phyloP scores from a whole-genome alignment of 2,329 filamentous ascomycete genomes.

The Cercospora beticola region DNA sequence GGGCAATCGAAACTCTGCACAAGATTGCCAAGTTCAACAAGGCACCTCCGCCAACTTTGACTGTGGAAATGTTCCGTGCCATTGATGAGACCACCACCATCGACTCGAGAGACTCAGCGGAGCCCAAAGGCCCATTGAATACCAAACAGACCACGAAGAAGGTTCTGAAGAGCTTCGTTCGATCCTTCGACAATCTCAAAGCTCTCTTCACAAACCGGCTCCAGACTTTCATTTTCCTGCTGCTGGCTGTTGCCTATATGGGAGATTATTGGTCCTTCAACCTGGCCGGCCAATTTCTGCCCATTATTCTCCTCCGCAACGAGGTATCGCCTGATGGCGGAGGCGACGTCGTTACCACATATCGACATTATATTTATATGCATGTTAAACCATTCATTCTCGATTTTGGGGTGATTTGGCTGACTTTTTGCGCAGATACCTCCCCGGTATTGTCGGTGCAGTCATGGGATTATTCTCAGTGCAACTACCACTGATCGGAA shows the following conservation, averaged over 20 bases:
- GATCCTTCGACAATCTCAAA: slow-evolving; percentile 36
- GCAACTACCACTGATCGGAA: slow-evolving; percentile 44
- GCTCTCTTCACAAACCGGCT: slow-evolving; percentile 46
- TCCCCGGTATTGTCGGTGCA: slow-evolving; percentile 47
- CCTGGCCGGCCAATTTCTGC: slow-evolving; percentile 50
- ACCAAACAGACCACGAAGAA: slow-evolving; percentile 13
- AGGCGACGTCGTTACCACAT: too few species aligned
- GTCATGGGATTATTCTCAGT: slow-evolving; percentile 53
- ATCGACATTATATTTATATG: too few species aligned
- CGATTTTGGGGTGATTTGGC: too few species aligned
- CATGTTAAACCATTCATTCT: too few species aligned
- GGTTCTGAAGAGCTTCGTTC: slow-evolving; percentile 22
- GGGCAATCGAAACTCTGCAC: slow-evolving; percentile 50
- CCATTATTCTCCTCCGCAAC: slow-evolving; percentile 47
- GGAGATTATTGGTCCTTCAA: slow-evolving; percentile 55
- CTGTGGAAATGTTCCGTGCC: slow-evolving; percentile 33
- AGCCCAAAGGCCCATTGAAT: neutral
- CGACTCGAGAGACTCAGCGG: slow-evolving; percentile 24
- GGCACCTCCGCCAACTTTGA: slow-evolving; percentile 38
- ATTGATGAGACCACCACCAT: slow-evolving; percentile 10
- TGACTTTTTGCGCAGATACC: too few species aligned
- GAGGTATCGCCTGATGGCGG: neutral
- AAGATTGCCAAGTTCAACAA: slow-evolving; percentile 48
- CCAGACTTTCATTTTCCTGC: slow-evolving; percentile 48
- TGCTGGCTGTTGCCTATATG: slow-evolving; percentile 54